These are phyloP conservation scores for Epichloe gansuensis DNA, from an alignment of 2,329 filamentous ascomycete genomes.

Conservation along the genomic window DNA sequence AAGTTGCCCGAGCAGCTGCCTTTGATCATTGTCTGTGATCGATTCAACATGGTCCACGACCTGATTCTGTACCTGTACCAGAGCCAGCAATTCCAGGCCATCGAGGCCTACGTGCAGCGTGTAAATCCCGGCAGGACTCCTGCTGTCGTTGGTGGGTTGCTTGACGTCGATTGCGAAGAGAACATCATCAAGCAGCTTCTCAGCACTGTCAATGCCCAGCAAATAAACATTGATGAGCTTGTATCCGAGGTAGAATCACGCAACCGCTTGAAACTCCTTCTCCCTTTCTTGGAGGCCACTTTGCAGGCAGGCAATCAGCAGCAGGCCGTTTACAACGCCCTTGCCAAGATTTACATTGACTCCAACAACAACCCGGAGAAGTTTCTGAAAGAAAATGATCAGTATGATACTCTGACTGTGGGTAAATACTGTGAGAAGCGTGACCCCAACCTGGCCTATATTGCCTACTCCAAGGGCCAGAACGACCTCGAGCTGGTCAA, in stretches of 20 bases:
- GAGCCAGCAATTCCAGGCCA: conserved; percentile 98
- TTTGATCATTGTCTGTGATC: conserved; percentile 95
- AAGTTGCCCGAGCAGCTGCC: conserved; percentile 85
- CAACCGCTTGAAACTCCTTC: conserved; percentile 86
- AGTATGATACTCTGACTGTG: conserved; percentile 83
- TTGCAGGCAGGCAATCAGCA: conserved; percentile 85
- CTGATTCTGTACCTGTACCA: conserved; percentile 94
- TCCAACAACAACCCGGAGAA: conserved; percentile 96
- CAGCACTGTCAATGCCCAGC: conserved; percentile 67
- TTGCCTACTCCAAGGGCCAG: conserved; percentile 91
- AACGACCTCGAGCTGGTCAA: conserved; percentile 95
- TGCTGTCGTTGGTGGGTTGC: conserved; percentile 79
- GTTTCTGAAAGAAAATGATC: conserved; percentile 93
- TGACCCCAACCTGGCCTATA: conserved; percentile 88
- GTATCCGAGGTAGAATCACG: conserved; percentile 90
- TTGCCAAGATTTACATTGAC: conserved; percentile 99
- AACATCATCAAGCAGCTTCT: conserved; percentile 88
- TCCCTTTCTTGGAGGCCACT: conserved; percentile 92
- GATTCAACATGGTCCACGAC: conserved; percentile 98
- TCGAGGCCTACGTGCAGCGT: conserved; percentile 94
- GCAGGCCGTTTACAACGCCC: conserved; percentile 90
- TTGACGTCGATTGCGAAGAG: conserved; percentile 97
- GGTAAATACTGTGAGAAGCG: conserved; percentile 99
- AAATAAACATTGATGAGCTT: conserved; percentile 87
- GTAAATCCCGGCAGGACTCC: conserved; percentile 89